Conservation (phyloP, 2,329 filamentous ascomycete genomes). For the Aspergillus aculeatinus region DNA sequence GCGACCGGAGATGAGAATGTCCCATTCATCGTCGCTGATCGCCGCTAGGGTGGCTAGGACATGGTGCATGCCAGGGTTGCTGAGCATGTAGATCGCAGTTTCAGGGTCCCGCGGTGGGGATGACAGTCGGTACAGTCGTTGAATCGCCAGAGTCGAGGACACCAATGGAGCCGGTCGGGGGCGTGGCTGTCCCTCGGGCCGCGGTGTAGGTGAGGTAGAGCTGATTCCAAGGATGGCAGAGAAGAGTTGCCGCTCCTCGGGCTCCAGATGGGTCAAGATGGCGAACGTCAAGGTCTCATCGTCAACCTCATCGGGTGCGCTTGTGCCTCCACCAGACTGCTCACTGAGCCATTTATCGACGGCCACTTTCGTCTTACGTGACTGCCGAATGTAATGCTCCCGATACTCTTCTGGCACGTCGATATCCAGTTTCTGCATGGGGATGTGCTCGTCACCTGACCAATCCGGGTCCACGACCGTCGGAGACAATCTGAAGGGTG, state of each 20-base stretch:
- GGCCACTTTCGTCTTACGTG: slow-evolving; percentile 85
- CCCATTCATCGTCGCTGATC: slow-evolving; percentile 92
- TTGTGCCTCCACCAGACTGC: slow-evolving; percentile 70
- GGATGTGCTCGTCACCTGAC: slow-evolving; percentile 52
- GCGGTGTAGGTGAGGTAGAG: slow-evolving; percentile 60
- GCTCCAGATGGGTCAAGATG: slow-evolving; percentile 81
- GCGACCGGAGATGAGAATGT: slow-evolving; percentile 86
- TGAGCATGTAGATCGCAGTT: slow-evolving; percentile 79
- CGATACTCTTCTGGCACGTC: slow-evolving; percentile 92
- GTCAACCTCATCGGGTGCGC: slow-evolving; percentile 83
- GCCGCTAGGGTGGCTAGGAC: slow-evolving; percentile 83
- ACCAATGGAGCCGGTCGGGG: slow-evolving; percentile 71
- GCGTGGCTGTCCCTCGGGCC: slow-evolving; percentile 61
- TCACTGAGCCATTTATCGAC: slow-evolving; percentile 87
- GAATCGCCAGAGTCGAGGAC: slow-evolving; percentile 74
- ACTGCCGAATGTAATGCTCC: slow-evolving; percentile 87
- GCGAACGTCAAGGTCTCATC: slow-evolving; percentile 93
- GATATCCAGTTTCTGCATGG: slow-evolving; percentile 80
- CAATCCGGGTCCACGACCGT: slow-evolving; percentile 58
- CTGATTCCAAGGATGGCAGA: slow-evolving; percentile 71
- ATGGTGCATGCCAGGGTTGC: slow-evolving; percentile 77
- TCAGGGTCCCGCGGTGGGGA: slow-evolving; percentile 79
- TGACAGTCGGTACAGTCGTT: slow-evolving; percentile 77
- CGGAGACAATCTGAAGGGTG: slow-evolving; percentile 73
- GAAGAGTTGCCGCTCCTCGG: slow-evolving; percentile 75